phyloP scores from a whole-genome alignment of 208 protist species.

The Jaenimonas drosophilae region DNA sequence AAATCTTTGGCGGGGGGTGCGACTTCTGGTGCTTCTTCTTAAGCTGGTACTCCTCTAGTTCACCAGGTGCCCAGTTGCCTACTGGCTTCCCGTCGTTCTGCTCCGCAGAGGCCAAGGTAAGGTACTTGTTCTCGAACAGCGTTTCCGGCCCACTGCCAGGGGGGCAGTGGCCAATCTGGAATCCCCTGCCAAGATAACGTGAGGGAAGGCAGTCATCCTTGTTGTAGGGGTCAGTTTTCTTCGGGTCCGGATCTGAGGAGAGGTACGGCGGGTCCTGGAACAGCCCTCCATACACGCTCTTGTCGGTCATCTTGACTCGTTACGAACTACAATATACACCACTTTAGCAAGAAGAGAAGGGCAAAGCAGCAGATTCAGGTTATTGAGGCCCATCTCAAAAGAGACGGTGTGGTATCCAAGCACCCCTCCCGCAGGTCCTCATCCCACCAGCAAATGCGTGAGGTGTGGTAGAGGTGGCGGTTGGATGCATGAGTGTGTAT shows the following conservation, averaged over 20 bases:
- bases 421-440: too few relatives aligned
- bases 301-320: slow-evolving; percentile 69
- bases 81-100: slow-evolving; percentile 61
- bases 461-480: too few relatives aligned
- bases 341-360: slow-evolving; percentile 2
- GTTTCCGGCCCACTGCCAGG: slow-evolving; percentile 38
- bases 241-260: slow-evolving; percentile 47
- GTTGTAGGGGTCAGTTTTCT: slow-evolving; percentile 71
- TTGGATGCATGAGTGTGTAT: too few relatives aligned
- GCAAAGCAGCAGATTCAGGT: too few relatives aligned
- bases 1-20: slow-evolving; percentile 25
- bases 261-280: slow-evolving; percentile 79
- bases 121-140: slow-evolving; percentile 66
- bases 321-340: not conserved
- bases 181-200: slow-evolving; percentile 66
- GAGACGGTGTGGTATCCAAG: too few relatives aligned
- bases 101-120: slow-evolving; percentile 65
- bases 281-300: slow-evolving; percentile 76
- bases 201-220: slow-evolving; percentile 75
- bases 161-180: slow-evolving; percentile 27
- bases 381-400: too few relatives aligned
- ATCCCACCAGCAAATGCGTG: too few relatives aligned
- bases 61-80: too few relatives aligned
- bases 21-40: slow-evolving; percentile 15
- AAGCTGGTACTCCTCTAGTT: slow-evolving; percentile 33